Percentiles rank a stretch among this genome's conserved stretches.
Conservation (phyloP, 352 stramenopile species). For the Plasmopara viticola region DNA sequence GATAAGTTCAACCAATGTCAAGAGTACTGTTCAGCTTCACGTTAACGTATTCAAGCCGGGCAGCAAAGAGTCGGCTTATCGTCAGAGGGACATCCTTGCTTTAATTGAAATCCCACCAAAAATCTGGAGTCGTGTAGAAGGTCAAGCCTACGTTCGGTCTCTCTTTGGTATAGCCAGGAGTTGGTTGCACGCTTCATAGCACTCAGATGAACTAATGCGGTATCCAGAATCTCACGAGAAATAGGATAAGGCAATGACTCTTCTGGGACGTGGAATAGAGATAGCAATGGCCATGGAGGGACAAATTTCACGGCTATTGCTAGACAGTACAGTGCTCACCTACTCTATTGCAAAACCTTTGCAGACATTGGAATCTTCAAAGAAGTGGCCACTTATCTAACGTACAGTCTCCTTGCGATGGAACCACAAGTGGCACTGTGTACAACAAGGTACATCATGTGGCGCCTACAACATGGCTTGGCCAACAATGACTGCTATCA, state of each 20-base stretch:
- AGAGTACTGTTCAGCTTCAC: conserved; percentile 46
- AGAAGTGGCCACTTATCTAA: conserved; percentile 54
- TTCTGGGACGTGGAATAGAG: conserved; percentile 44
- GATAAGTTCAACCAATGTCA: conserved; percentile 39
- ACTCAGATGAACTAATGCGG: conserved; percentile 29
- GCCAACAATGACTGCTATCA: conserved; percentile 56
- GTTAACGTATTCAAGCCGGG: too few relatives aligned
- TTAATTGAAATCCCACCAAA: neutral
- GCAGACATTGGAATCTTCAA: conserved; percentile 37
- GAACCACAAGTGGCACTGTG: conserved; percentile 48
- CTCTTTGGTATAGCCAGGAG: conserved; percentile 44
- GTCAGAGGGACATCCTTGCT: conserved; percentile 13
- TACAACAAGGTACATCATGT: conserved; percentile 59
- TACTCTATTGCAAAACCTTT: conserved; percentile 49
- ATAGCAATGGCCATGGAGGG: conserved; percentile 32
- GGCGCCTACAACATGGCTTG: conserved; percentile 51
- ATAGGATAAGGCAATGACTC: conserved; percentile 26
- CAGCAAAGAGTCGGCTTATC: too few relatives aligned
- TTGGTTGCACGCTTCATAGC: conserved; percentile 31
- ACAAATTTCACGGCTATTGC: conserved; percentile 44
- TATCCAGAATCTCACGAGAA: conserved; percentile 46
- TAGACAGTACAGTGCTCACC: conserved; percentile 60
- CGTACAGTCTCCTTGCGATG: conserved; percentile 51
- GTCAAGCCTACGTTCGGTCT: conserved; percentile 33
- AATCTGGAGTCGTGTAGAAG: conserved; percentile 4